A percentile compares a stretch with the other conserved stretches of the same genome.
Evolutionary conservation across 345 rosid genomes (phyloP).

Genomic region (Chamaenerion angustifolium): DNA sequence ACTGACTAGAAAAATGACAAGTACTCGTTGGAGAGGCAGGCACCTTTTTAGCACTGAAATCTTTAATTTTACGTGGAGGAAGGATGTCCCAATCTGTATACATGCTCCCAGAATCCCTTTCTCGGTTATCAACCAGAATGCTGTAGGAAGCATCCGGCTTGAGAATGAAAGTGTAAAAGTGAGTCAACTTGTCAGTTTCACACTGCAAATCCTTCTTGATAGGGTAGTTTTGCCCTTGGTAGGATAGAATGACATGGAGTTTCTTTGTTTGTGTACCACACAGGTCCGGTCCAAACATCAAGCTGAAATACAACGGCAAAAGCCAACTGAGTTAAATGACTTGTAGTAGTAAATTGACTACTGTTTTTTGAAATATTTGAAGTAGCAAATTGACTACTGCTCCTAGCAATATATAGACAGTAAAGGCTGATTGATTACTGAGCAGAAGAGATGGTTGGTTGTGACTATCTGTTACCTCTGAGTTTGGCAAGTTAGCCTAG

Average conservation of each 20-base stretch:
- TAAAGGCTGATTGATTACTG: too few species aligned
- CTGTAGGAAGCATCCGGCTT: slow-evolving; percentile 88
- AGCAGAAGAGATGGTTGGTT: too few species aligned
- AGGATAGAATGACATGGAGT: slow-evolving; percentile 75
- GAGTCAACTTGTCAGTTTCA: slow-evolving; percentile 82
- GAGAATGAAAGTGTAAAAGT: slow-evolving; percentile 89
- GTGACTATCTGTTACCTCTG: too few species aligned
- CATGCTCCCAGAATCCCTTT: slow-evolving; percentile 85
- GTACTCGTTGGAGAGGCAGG: too few species aligned
- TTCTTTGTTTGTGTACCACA: slow-evolving; percentile 88
- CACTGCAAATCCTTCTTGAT: slow-evolving; percentile 80
- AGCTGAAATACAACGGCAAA: slow-evolving; percentile 26
- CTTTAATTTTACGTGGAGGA: slow-evolving; percentile 76
- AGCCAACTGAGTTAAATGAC: not conserved
- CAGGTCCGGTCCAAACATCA: slow-evolving; percentile 97
- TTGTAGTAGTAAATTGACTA: not conserved
- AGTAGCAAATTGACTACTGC: too few species aligned
- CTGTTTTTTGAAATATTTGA: too few species aligned
- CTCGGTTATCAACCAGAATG: slow-evolving; percentile 66
- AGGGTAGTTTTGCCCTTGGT: slow-evolving; percentile 93
- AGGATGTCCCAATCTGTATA: slow-evolving; percentile 93
- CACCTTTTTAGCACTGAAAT: slow-evolving; percentile 72
- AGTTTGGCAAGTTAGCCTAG: too few species aligned
- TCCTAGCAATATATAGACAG: too few species aligned
- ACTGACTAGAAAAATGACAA: too few species aligned